Evolutionary conservation across 1,284 basidiomycete species (phyloP).

Genomic region (Irpex sp.): DNA sequence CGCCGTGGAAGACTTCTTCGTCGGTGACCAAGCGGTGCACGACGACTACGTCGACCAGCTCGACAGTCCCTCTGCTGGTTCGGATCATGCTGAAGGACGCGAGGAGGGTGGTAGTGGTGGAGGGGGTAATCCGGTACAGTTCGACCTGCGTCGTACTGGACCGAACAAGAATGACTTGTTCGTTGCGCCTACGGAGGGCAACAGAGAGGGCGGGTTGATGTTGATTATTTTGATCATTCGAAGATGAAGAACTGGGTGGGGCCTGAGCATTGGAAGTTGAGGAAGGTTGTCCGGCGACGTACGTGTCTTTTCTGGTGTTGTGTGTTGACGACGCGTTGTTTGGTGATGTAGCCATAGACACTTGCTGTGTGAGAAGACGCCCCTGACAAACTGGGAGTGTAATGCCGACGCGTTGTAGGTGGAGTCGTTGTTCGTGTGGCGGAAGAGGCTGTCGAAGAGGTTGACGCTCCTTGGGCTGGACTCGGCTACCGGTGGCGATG

Average conservation of each 20-base stretch:
- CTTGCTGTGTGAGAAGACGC: conserved; percentile 49
- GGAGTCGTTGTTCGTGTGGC: conserved; percentile 24
- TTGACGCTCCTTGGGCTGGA: conserved; percentile 15
- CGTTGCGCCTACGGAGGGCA: conserved; percentile 78
- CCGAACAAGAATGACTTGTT: conserved; percentile 77
- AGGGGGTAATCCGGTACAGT: conserved; percentile 59
- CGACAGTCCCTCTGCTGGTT: conserved; percentile 40
- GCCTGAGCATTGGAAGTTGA: conserved; percentile 97
- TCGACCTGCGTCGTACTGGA: conserved; percentile 66
- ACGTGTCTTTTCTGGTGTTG: conserved; percentile 20
- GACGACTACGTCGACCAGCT: conserved; percentile 42
- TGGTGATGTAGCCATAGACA: too few relatives aligned
- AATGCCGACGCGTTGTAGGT: conserved; percentile 29
- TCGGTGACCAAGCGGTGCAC: conserved; percentile 67
- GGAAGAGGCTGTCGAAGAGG: conserved; percentile 68
- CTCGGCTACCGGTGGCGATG: conserved; percentile 13
- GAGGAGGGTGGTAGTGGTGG: conserved; percentile 21
- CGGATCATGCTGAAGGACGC: conserved; percentile 31
- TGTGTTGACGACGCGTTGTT: not conserved
- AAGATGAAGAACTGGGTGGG: conserved; percentile 97
- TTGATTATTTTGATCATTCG: conserved; percentile 91
- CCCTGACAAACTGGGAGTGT: conserved; percentile 58
- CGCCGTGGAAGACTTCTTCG: conserved; percentile 74
- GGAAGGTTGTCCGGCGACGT: conserved; percentile 63
- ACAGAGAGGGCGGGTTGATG: conserved; percentile 42